These are phyloP conservation scores for Solanum piurae DNA, from an alignment of 257 asterid genomes.

Conservation along the genomic window DNA sequence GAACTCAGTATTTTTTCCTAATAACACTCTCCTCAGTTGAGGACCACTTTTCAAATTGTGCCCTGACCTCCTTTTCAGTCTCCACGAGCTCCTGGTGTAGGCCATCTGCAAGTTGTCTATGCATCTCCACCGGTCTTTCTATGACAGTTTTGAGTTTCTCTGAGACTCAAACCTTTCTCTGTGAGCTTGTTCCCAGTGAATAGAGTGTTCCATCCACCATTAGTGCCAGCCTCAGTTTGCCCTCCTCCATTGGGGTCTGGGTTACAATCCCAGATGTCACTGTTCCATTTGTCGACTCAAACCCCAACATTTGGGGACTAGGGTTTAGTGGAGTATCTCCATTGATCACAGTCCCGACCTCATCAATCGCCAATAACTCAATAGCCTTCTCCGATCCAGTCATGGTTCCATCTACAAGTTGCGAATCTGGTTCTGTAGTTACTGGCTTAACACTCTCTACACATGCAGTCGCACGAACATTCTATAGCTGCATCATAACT, in stretches of 20 bases:
- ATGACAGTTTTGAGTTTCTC: not conserved
- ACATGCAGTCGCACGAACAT: not conserved
- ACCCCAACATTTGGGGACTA: not conserved
- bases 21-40: not conserved
- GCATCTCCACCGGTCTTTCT: not conserved
- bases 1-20: not conserved
- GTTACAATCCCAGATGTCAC: not conserved
- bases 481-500: not conserved
- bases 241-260: not conserved
- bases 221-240: not conserved
- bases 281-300: not conserved
- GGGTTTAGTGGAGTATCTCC: not conserved
- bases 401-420: not conserved
- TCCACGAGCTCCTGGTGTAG: not conserved
- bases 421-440: not conserved
- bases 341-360: not conserved
- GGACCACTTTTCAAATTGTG: not conserved
- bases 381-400: not conserved
- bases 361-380: not conserved
- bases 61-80: not conserved
- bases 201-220: not conserved
- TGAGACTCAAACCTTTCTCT: not conserved
- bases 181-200: not conserved
- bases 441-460: not conserved
- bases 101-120: not conserved